Conservation (phyloP, 345 rosid genomes). For the Moricandia moricandioides region DNA sequence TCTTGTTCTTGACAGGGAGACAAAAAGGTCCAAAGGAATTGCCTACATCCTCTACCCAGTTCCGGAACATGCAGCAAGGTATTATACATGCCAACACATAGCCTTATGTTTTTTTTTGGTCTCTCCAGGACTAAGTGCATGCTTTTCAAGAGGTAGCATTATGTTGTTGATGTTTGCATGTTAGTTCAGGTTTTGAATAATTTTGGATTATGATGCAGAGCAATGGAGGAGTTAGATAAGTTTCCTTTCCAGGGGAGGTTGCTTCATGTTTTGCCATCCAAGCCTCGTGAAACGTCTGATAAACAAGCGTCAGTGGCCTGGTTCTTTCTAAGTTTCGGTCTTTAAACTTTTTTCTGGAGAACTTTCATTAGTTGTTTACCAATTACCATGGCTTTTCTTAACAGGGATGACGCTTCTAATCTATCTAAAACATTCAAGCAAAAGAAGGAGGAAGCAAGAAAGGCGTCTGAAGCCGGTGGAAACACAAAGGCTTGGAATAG, state of each 20-base stretch:
- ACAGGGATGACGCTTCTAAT: slow-evolving; percentile 37
- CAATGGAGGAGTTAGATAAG: slow-evolving; percentile 74
- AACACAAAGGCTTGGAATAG: slow-evolving; percentile 91
- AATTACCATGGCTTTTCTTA: slow-evolving; percentile 11
- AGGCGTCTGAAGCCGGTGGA: slow-evolving; percentile 89
- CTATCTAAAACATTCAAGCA: slow-evolving; percentile 72
- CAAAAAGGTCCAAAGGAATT: slow-evolving; percentile 84
- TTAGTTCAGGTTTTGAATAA: neutral
- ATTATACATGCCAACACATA: slow-evolving; percentile 13
- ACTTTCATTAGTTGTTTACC: slow-evolving; percentile 20
- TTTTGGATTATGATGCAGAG: slow-evolving; percentile 54
- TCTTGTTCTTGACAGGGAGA: slow-evolving; percentile 83
- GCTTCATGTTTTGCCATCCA: slow-evolving; percentile 82
- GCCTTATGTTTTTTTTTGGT: too few species aligned
- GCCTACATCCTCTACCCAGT: slow-evolving; percentile 65
- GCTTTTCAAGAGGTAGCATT: too few species aligned
- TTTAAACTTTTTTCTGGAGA: slow-evolving; percentile 1
- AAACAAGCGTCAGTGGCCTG: slow-evolving; percentile 53
- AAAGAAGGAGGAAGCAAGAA: slow-evolving; percentile 71
- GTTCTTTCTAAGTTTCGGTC: slow-evolving; percentile 7
- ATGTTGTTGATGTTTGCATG: slow-evolving; percentile 2
- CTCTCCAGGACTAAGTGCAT: too few species aligned
- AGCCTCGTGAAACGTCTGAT: slow-evolving; percentile 45
- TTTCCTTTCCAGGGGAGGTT: slow-evolving; percentile 81
- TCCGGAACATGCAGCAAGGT: slow-evolving; percentile 82